phyloP scores from a whole-genome alignment of 768 basidiomycete species.

The Tricholoma flavovirens region DNA sequence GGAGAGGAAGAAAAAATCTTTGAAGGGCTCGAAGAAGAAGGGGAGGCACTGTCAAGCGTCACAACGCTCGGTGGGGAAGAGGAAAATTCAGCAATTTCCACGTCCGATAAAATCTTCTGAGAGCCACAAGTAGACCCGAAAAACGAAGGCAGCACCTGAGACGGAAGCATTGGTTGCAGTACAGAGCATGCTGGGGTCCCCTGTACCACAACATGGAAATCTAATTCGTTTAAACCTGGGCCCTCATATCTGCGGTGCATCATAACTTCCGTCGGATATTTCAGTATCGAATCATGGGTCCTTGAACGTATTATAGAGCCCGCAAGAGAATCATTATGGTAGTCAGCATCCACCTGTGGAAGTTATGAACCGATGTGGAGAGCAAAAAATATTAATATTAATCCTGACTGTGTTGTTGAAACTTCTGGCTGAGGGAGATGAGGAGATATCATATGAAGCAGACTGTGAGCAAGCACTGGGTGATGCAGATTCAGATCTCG shows the following conservation, averaged over 20 bases:
- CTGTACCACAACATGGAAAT: neutral
- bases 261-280: neutral
- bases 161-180: neutral
- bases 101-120: neutral
- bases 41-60: conserved; percentile 11
- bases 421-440: neutral
- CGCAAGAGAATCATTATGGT: neutral
- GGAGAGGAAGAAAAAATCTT: conserved; percentile 40
- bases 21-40: conserved; percentile 45
- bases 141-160: neutral
- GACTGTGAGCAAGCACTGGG: neutral
- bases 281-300: neutral
- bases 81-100: neutral
- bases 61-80: neutral
- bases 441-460: neutral
- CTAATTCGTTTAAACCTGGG: neutral
- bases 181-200: neutral
- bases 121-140: neutral
- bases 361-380: neutral
- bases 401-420: neutral
- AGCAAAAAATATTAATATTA: neutral
- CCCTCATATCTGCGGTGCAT: neutral
- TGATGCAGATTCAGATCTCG: conserved; percentile 10
- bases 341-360: neutral
- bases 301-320: neutral